phyloP scores from a whole-genome alignment of 768 basidiomycete genomes.

The Harrya chromipes region DNA sequence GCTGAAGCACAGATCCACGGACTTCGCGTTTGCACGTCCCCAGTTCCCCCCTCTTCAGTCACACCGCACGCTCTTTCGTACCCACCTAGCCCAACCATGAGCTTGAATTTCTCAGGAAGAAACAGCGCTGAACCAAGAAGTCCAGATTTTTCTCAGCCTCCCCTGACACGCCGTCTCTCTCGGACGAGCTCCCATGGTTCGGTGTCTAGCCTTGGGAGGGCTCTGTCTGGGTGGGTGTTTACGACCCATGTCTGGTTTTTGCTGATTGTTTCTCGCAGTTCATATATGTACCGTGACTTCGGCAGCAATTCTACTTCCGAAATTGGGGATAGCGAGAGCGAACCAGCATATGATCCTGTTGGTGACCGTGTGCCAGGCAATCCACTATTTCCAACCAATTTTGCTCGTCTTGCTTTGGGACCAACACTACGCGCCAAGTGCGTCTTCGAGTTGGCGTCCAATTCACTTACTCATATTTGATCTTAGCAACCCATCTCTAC shows the following conservation, averaged over 20 bases:
- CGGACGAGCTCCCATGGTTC: slow-evolving; percentile 27
- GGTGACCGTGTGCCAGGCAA: slow-evolving; percentile 68
- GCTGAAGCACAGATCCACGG: slow-evolving; percentile 48
- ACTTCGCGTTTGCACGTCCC: slow-evolving; percentile 50
- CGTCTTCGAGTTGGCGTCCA: slow-evolving; percentile 12
- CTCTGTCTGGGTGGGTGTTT: slow-evolving; percentile 19
- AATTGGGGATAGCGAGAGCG: slow-evolving; percentile 25
- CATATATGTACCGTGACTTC: slow-evolving; percentile 16
- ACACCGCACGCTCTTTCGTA: slow-evolving; percentile 27
- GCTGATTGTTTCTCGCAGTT: slow-evolving; percentile 10
- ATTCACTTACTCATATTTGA: neutral
- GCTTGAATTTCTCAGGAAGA: slow-evolving; percentile 15
- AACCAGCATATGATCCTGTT: slow-evolving; percentile 45
- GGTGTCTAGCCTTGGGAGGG: slow-evolving; percentile 25
- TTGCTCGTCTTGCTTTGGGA: slow-evolving; percentile 60
- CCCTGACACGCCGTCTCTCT: slow-evolving; percentile 23
- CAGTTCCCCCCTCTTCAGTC: slow-evolving; percentile 28
- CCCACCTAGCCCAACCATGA: slow-evolving; percentile 20
- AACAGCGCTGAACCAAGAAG: slow-evolving; percentile 25
- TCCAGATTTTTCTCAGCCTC: slow-evolving; percentile 19
- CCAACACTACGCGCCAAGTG: slow-evolving; percentile 63
- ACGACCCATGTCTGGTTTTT: neutral
- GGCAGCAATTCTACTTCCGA: slow-evolving; percentile 14
- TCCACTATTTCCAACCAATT: slow-evolving; percentile 81
- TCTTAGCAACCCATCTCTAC: slow-evolving; percentile 27